Conservation (phyloP, 2,329 filamentous ascomycete species). For the Neonectria punicea region DNA sequence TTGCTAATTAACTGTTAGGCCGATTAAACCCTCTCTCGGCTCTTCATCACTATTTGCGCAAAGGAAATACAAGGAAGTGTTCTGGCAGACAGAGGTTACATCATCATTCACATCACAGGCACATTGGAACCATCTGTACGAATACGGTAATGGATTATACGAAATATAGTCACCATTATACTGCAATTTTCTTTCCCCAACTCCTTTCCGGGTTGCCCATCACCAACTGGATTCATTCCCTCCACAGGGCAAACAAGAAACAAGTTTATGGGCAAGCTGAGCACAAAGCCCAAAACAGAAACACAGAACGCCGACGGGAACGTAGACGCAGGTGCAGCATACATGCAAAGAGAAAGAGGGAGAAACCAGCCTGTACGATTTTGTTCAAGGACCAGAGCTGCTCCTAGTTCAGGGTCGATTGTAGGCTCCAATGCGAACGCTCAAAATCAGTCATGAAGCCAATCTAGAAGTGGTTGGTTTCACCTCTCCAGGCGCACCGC, state of each 20-base stretch:
- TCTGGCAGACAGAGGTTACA: background rate
- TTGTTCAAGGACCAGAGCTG: conserved; percentile 17
- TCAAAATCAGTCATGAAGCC: conserved; percentile 32
- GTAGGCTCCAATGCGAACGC: conserved; percentile 14
- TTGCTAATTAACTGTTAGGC: no score
- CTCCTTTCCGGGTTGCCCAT: conserved; percentile 17
- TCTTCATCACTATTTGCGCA: no score
- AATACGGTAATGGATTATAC: conserved; percentile 1
- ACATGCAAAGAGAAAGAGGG: conserved; percentile 12
- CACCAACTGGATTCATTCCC: conserved; percentile 13
- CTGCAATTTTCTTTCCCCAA: conserved; percentile 17
- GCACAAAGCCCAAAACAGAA: conserved; percentile 16
- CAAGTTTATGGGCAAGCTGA: conserved; percentile 9
- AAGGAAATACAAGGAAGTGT: no score
- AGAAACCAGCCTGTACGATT: conserved; percentile 16
- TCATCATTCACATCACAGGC: background rate
- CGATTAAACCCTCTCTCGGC: no score
- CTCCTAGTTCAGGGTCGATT: conserved; percentile 7
- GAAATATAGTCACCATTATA: conserved; percentile 2
- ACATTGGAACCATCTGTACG: background rate
- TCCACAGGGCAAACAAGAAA: conserved; percentile 16
- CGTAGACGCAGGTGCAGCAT: conserved; percentile 13
- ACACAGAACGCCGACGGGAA: conserved; percentile 15
- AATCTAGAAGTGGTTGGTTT: conserved; percentile 30
- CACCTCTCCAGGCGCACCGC: conserved; percentile 30